Percentiles rank a stretch among this genome's conserved stretches.
These are phyloP conservation scores for Vicia sativa DNA, from an alignment of 306 rosid species.

Conservation along the genomic window DNA sequence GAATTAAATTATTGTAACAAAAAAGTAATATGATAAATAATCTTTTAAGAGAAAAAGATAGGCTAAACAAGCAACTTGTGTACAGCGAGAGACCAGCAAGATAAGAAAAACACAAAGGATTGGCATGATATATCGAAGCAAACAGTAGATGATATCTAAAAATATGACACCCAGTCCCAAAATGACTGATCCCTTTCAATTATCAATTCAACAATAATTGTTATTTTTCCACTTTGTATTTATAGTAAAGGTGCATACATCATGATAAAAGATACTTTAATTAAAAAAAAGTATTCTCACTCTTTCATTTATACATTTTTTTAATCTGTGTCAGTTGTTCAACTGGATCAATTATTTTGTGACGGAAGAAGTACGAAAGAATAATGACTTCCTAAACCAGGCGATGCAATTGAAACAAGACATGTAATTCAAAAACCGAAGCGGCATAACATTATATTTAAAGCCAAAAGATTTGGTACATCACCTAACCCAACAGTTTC, in stretches of 20 bases:
- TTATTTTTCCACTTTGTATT: too few relatives aligned
- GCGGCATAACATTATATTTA: conserved; percentile 28
- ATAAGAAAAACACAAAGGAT: conserved; percentile 2
- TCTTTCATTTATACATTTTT: too few relatives aligned
- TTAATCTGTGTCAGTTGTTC: too few relatives aligned
- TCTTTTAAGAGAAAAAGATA: background rate
- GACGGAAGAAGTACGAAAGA: background rate
- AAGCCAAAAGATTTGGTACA: conserved; percentile 26
- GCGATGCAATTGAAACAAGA: conserved; percentile 24
- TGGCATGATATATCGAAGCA: background rate
- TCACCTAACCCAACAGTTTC: conserved; percentile 98
- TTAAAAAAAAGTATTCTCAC: too few relatives aligned
- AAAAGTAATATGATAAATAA: background rate
- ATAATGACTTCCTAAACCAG: conserved; percentile 16
- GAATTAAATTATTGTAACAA: background rate
- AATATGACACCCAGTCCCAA: too few relatives aligned
- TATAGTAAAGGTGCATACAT: too few relatives aligned
- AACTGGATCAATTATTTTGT: background rate
- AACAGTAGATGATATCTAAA: background rate
- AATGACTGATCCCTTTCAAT: too few relatives aligned
- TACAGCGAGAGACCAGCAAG: background rate
- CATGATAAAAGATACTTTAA: too few relatives aligned
- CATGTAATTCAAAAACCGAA: conserved; percentile 16
- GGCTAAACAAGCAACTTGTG: conserved; percentile 3
- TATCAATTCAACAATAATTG: too few relatives aligned